phyloP scores from a whole-genome alignment of 129 eudicot genomes.

The Rutidosis leptorrhynchoides region DNA sequence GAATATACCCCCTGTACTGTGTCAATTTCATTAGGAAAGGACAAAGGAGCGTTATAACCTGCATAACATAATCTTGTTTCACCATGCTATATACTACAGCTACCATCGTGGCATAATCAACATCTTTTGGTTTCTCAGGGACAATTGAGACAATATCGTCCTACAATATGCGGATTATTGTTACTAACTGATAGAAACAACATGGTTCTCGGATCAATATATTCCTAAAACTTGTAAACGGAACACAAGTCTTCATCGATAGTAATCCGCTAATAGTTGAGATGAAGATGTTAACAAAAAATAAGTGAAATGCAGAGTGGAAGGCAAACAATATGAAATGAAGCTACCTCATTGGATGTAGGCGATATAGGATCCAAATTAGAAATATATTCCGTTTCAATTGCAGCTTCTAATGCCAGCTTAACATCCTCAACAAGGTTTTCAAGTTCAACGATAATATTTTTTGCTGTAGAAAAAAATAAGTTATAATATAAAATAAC shows the following conservation, averaged over 20 bases:
- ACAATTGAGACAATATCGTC: conserved; percentile 32
- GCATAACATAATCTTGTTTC: conserved; percentile 75
- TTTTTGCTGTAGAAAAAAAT: conserved; percentile 42
- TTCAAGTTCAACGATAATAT: conserved; percentile 52
- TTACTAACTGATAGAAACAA: no score
- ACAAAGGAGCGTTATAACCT: conserved; percentile 44
- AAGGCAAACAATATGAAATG: neutral
- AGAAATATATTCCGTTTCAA: conserved; percentile 17
- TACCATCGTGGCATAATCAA: conserved; percentile 58
- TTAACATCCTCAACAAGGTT: conserved; percentile 46
- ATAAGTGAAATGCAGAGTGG: neutral
- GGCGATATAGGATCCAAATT: conserved; percentile 14
- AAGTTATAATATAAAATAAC: neutral
- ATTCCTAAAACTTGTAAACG: neutral
- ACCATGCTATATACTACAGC: conserved; percentile 69
- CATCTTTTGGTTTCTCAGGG: conserved; percentile 31
- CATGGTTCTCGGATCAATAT: neutral
- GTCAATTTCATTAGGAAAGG: neutral
- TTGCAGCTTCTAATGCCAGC: conserved; percentile 31
- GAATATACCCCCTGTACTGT: neutral
- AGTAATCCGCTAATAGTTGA: neutral
- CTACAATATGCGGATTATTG: conserved; percentile 23
- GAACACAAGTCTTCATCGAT: conserved; percentile 1
- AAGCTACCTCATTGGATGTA: conserved; percentile 35
- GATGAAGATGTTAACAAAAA: neutral